Conservation (phyloP, 148 eudicot species). For the Nepenthes gracilis region DNA sequence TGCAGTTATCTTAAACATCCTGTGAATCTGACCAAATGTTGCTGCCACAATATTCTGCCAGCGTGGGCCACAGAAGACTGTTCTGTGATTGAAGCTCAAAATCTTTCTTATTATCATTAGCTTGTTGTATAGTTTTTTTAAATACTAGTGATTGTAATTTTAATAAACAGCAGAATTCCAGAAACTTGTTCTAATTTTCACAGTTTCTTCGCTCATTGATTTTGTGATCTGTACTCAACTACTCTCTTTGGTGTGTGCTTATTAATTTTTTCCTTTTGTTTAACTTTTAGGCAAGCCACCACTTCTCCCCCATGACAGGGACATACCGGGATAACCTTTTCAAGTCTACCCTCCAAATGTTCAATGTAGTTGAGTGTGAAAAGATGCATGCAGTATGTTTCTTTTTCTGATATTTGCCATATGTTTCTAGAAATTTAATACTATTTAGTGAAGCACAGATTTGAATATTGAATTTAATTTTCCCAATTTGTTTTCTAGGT, state of each 20-base stretch:
- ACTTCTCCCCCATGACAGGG: conserved; percentile 22
- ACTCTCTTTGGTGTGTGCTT: not conserved
- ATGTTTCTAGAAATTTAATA: not conserved
- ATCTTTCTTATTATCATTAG: too few species aligned
- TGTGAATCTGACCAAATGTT: too few species aligned
- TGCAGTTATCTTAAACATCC: too few species aligned
- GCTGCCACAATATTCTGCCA: too few species aligned
- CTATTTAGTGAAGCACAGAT: not conserved
- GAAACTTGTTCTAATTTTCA: too few species aligned
- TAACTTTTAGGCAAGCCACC: conserved; percentile 37
- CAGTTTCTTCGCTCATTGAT: too few species aligned
- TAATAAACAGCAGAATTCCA: too few species aligned
- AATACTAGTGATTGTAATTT: too few species aligned
- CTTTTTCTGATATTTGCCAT: conserved; percentile 1
- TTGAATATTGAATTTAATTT: not conserved
- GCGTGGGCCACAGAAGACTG: too few species aligned
- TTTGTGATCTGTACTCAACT: too few species aligned
- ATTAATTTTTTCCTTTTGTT: not conserved
- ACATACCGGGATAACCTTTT: conserved; percentile 17
- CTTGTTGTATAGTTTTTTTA: too few species aligned
- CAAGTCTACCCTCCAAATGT: conserved; percentile 26
- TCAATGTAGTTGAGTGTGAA: conserved; percentile 29
- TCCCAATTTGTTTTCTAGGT: conserved; percentile 24
- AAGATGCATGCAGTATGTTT: conserved; percentile 41
- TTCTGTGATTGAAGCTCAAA: too few species aligned